These are phyloP conservation scores for Barnettozyma californica DNA, from an alignment of 805 yeast genomes.

Conservation along the genomic window DNA sequence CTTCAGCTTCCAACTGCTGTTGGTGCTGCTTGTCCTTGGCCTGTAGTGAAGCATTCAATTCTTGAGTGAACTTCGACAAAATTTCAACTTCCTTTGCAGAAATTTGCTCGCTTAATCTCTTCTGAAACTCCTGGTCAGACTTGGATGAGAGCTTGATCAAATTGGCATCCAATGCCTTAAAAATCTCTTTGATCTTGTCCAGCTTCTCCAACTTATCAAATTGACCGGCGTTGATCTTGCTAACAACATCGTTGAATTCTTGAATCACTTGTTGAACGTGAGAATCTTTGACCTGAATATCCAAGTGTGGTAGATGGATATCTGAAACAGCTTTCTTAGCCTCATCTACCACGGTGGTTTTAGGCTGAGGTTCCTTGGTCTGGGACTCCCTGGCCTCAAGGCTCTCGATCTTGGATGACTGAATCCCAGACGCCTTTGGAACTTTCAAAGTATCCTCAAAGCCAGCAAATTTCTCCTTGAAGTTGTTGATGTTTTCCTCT, in stretches of 20 bases:
- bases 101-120: constrained; percentile 21
- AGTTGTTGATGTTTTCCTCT: constrained; percentile 29
- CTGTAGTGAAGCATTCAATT: constrained; percentile 57
- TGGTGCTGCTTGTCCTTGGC: constrained; percentile 56
- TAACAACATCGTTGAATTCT: constrained; percentile 22
- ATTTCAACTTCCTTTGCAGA: constrained; percentile 45
- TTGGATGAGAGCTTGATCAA: constrained; percentile 12
- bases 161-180: constrained; percentile 20
- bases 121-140: constrained; percentile 10
- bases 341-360: constrained; percentile 7
- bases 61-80: constrained; percentile 52
- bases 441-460: constrained; percentile 35
- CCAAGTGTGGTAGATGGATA: constrained; percentile 24
- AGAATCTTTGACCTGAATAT: constrained; percentile 26
- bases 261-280: constrained; percentile 20
- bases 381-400: constrained; percentile 16
- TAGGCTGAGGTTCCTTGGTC: constrained; percentile 2
- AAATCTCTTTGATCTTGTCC: constrained; percentile 11
- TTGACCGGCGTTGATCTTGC: constrained; percentile 21
- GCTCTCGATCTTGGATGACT: constrained; percentile 28
- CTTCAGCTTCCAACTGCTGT: constrained; percentile 53
- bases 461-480: constrained; percentile 33
- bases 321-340: constrained; percentile 14
- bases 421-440: constrained; percentile 34
- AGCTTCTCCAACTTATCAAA: constrained; percentile 12